Evolutionary conservation across 768 basidiomycete species (phyloP), one percentile per base, ranked within the genome.

Genomic region (Boletus tylopilopsis): DNA sequence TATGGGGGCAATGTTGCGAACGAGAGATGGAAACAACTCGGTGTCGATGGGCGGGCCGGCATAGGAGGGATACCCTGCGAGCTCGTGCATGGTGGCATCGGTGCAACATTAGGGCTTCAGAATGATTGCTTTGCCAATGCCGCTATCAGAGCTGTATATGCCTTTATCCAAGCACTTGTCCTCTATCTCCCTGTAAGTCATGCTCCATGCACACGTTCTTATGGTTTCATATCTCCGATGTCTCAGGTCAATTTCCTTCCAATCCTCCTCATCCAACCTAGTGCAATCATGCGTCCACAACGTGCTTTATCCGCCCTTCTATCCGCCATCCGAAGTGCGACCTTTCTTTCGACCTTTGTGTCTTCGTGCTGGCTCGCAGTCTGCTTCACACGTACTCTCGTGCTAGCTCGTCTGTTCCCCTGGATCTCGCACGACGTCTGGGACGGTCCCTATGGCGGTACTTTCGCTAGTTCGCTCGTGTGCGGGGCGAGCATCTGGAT

Each of bases 401-500:
- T 80, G 6, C 63, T 86, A 13, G 85, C 87, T 2, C 79, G 78
- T 22, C 59, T 82, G 8, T 74, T 90, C 33, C 86, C 85, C 0
- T 70, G 63, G 32, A 72, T 91, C 41, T 84, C 88, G 15, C 86
- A 91, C 55, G 78, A 91, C 49, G 79, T 85, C 51, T 88, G 85
- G 80, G 89, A 91, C 59, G 86, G 89, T 0, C 84, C 89, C 1
- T 76, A 73, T 49, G 89, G 89, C 1, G 78, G 84, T 51, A 68
- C 84, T 25, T 66, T 90, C 51, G 76, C 72, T 4, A 88, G 85
- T 19, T 85, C 84, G 51, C 63, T 91, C 36, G 68, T 76, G 16
- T 90, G 88, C 53, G 88, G 89, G 5, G 71, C 76, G 48, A 89
- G 87, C 47, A 88, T 91, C 36, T 88, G 82, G 80, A 76, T 90